A percentile compares a stretch with the other conserved stretches of the same genome.
Evolutionary conservation across 2,329 filamentous ascomycete species (phyloP).

Genomic region (Clarireedia monteithiana): DNA sequence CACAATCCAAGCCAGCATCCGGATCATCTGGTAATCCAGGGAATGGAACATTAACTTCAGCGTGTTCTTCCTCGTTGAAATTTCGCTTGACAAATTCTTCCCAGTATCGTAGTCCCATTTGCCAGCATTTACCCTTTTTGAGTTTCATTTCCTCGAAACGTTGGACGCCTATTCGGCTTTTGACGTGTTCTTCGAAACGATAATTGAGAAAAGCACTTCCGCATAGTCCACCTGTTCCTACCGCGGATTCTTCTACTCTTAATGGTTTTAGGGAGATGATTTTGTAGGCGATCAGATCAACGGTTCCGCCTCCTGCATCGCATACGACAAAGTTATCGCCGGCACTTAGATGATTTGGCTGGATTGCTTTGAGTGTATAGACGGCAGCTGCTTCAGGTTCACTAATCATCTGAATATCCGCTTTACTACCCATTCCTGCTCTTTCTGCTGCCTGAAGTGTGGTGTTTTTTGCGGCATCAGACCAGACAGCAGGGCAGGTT

Average conservation of each 20-base stretch:
- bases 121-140: constrained; percentile 74
- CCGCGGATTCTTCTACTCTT: constrained; percentile 68
- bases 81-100: constrained; percentile 82
- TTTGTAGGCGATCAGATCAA: constrained; percentile 77
- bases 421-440: constrained; percentile 66
- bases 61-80: constrained; percentile 70
- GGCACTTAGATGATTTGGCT: constrained; percentile 63
- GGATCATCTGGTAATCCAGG: constrained; percentile 71
- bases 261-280: constrained; percentile 67
- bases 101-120: constrained; percentile 70
- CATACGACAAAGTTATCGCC: constrained; percentile 54
- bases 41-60: constrained; percentile 73
- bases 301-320: constrained; percentile 49
- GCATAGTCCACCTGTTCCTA: constrained; percentile 70
- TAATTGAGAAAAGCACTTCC: constrained; percentile 76
- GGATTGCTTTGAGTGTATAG: constrained; percentile 72
- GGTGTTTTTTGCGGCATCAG: constrained; percentile 76
- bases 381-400: constrained; percentile 76
- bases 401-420: constrained; percentile 69
- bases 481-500: constrained; percentile 79
- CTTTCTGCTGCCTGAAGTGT: constrained; percentile 70
- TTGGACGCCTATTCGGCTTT: constrained; percentile 55
- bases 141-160: constrained; percentile 68
- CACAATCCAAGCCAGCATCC: constrained; percentile 64
- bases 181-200: constrained; percentile 71